Evolutionary conservation across 225 moss, liverwort and hornwort species (phyloP).

Genomic region (Pleurozium schreberi): DNA sequence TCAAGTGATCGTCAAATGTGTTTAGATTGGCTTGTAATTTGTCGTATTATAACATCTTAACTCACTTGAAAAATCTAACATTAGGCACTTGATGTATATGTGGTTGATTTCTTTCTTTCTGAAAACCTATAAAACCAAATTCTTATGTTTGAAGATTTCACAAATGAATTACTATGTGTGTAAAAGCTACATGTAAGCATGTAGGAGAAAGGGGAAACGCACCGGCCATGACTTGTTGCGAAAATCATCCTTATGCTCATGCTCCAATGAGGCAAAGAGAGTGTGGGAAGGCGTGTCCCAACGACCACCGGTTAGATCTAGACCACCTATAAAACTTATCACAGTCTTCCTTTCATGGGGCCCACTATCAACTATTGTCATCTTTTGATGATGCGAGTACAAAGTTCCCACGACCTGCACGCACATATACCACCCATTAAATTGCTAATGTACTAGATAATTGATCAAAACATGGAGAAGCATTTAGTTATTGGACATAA

Average conservation of each 20-base stretch:
- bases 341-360: slow-evolving; percentile 11
- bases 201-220: not conserved
- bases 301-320: slow-evolving; percentile 37
- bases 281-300: slow-evolving; percentile 50
- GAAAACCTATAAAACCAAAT: too few relatives aligned
- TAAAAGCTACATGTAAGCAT: not conserved
- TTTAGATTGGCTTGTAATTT: not conserved
- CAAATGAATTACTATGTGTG: not conserved
- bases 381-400: slow-evolving; percentile 49
- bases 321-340: slow-evolving; percentile 30
- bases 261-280: slow-evolving; percentile 29
- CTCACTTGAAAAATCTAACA: not conserved
- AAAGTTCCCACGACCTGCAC: slow-evolving; percentile 43
- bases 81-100: too few relatives aligned
- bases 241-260: slow-evolving; percentile 36
- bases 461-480: rapidly evolving
- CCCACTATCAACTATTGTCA: slow-evolving; percentile 35
- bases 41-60: too few relatives aligned
- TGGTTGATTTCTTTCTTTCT: not conserved
- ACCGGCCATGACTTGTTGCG: slow-evolving; percentile 41
- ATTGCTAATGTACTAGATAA: not conserved
- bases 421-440: not conserved
- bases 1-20: too few relatives aligned
- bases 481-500: too few relatives aligned
- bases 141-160: too few relatives aligned